Base-by-base conservation (phyloP, 176 grass and related monocot genomes). In the Cenchrus purpureus region DNA sequence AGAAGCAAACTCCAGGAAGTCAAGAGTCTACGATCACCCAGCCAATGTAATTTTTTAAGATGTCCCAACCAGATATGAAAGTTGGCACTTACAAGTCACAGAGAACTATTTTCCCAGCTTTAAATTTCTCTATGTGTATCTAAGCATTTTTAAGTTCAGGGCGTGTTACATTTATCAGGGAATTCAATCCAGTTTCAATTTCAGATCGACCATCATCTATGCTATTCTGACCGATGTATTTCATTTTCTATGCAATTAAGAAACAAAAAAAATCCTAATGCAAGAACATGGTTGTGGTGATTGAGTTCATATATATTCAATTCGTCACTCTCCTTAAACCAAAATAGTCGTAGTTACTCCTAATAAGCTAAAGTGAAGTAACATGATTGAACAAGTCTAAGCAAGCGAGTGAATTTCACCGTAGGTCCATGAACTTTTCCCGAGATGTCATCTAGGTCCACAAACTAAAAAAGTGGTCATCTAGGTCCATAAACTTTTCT, bases 1-100 rank as follows among this genome's bases (percentile, higher is more conserved):
- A 40, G 91, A 84, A 89, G 84, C 80, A 89, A 92, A 77, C 63
- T 60, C 20, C 51, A 70, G 25, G 4, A 81, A 87, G 54, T 12
- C 62, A 71, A 40, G 71, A 80, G 73, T 31, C 12, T 70, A 49
- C 3, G 43, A 49, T 22, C 62, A 43, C 62, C 50, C 10, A 31
- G 37, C 45, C 34, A 81, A 56, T 74, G 43, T 25, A 89, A 63
- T 58, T 44, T 80, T 57, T n/a, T 76, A 42, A 6, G 15, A 60
- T 58, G 45, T 58, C 46, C 16, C 8, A 69, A 44, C 37, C 17
- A 32, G 25, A 81, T 52, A 43, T 56, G 12, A 76, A 86, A 71
- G 9, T 58, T 76, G 29, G 8, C 12, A 60, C 11, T 16, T 61
- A 65, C 16, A 73, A 56, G 59, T 71, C 15, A 45, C 40, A 42